Percentiles rank a stretch among this genome's conserved stretches.
These are phyloP conservation scores for Pseudogymnoascus sp. DNA, from an alignment of 2,329 filamentous ascomycete genomes.

Conservation along the genomic window DNA sequence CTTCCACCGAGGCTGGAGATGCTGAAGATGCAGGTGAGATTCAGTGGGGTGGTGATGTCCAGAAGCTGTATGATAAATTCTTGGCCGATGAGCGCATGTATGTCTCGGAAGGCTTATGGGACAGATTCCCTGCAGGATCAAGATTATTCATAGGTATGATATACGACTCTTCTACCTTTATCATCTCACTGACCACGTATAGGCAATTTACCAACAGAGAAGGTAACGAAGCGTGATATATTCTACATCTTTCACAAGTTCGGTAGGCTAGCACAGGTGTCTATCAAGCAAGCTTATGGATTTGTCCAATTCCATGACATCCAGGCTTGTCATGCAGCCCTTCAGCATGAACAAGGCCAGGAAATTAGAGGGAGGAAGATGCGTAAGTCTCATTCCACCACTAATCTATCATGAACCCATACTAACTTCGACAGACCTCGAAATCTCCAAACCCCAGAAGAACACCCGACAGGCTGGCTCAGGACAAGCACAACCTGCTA, in stretches of 20 bases:
- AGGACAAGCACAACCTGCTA: constrained; percentile 17
- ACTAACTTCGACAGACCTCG: constrained; percentile 58
- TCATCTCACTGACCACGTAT: constrained; percentile 14
- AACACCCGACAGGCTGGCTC: constrained; percentile 53
- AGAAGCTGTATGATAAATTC: constrained; percentile 66
- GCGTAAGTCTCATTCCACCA: constrained; percentile 52
- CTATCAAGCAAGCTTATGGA: constrained; percentile 91
- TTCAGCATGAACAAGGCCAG: constrained; percentile 71
- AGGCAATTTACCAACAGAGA: constrained; percentile 89
- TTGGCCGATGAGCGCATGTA: constrained; percentile 65
- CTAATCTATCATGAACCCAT: not conserved
- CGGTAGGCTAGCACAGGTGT: constrained; percentile 85
- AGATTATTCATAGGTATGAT: constrained; percentile 71
- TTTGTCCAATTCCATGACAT: constrained; percentile 88
- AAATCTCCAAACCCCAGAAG: constrained; percentile 82
- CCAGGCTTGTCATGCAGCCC: constrained; percentile 64
- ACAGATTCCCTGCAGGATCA: constrained; percentile 69
- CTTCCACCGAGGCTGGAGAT: constrained; percentile 15
- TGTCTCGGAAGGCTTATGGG: constrained; percentile 73
- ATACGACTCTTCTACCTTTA: not conserved
- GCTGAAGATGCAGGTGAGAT: constrained; percentile 26
- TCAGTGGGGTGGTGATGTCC: constrained; percentile 42
- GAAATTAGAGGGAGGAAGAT: constrained; percentile 86
- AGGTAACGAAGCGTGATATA: constrained; percentile 87
- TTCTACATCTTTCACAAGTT: constrained; percentile 84